Conservation (phyloP, 2,329 filamentous ascomycete species). For the Colletotrichum incanum region DNA sequence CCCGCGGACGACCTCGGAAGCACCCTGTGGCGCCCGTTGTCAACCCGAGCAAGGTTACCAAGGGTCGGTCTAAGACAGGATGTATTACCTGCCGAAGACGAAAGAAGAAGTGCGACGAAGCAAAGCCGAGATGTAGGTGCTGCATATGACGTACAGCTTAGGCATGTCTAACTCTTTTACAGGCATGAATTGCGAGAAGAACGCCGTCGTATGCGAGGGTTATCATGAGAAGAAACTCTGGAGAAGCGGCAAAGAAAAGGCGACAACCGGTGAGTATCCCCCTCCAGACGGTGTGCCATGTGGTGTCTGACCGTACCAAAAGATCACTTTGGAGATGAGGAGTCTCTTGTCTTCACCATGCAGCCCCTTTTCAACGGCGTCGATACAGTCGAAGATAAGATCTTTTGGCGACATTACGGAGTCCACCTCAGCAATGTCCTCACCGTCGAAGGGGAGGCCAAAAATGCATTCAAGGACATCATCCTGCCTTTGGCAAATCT, state of each 20-base stretch:
- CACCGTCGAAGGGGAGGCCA: slow-evolving; percentile 84
- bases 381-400: slow-evolving; percentile 83
- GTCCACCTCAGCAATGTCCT: slow-evolving; percentile 84
- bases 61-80: slow-evolving; percentile 81
- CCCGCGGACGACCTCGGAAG: slow-evolving; percentile 87
- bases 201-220: slow-evolving; percentile 91
- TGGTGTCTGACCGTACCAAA: slow-evolving; percentile 2
- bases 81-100: slow-evolving; percentile 78
- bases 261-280: slow-evolving; percentile 73
- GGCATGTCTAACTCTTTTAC: slow-evolving; percentile 43
- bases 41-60: slow-evolving; percentile 79
- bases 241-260: slow-evolving; percentile 86
- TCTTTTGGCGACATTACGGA: slow-evolving; percentile 88
- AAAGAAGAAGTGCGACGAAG: slow-evolving; percentile 82
- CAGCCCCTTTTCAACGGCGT: slow-evolving; percentile 84
- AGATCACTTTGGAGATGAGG: slow-evolving; percentile 32
- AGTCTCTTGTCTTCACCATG: slow-evolving; percentile 64
- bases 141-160: slow-evolving; percentile 9
- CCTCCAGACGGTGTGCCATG: not conserved
- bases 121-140: slow-evolving; percentile 75
- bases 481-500: slow-evolving; percentile 85
- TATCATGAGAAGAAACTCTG: slow-evolving; percentile 90
- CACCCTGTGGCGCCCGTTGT: slow-evolving; percentile 76
- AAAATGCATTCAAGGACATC: slow-evolving; percentile 89
- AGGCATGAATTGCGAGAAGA: slow-evolving; percentile 94